Base-by-base conservation (phyloP, 2,329 filamentous ascomycete genomes). In the Neoscytalidium dimidiatum region DNA sequence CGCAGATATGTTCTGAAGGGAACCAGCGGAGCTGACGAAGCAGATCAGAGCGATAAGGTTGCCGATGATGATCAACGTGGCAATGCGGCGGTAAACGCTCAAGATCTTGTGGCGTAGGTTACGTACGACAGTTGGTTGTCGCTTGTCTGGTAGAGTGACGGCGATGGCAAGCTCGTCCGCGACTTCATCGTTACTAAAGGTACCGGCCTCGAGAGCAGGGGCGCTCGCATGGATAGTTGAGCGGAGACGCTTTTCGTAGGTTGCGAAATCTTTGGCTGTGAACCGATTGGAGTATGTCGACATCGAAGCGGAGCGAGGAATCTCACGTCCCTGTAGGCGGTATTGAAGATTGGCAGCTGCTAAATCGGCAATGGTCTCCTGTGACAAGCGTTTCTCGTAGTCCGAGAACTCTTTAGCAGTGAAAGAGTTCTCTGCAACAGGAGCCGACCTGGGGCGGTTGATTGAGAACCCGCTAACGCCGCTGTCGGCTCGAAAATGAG, bases 21-120 rank as follows among this genome's bases (percentile, higher is more conserved):
- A 48, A 35, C 52, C 49, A 8, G 53, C 19, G 21, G 57, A 38
- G 33, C 26, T 35, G 21, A 69, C 38, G 35, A 73, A 17, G 11
- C 69, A 23, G 46, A 71, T 13, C 14, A 74, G 60, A 14, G 71
- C 69, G 21, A 73, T 68, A 13, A 76, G 14, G 67, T 82, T 82
- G 68, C 72, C 69, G 35, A 80, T 26, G 67, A 81, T 75, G 46
- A 80, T 71, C 21, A 81, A 61, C 4, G 77, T 73, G 68, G 82
- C 82, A 35, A 83, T 73, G 29, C 79, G 75, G 29, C 77, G 74
- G 68, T 81, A 82, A 14, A 72, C 72, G 0, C 68, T 71, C 48
- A 72, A 68, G 62, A 71, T 13, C 41, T 38, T 49, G 49, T 65
- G 64, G 19, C 64, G 53, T 14, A 26, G 5, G 11, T 60, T 53